Evolutionary conservation across 2,329 filamentous ascomycete genomes (phyloP).

Genomic region (Cucurbitaria berberidis): DNA sequence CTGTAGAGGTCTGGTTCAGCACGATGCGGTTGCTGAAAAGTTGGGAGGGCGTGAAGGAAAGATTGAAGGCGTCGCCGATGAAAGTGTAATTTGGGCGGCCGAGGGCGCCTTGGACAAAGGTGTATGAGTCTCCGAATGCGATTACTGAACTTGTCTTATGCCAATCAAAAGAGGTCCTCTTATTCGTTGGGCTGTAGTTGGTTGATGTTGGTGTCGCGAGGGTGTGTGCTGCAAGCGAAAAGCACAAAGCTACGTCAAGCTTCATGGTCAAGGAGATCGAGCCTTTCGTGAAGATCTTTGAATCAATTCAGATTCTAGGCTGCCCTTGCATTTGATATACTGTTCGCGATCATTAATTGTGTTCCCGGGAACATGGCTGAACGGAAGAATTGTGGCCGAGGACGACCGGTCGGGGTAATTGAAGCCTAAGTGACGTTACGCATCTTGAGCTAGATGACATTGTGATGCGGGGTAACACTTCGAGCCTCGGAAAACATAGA

Average conservation of each 20-base stretch:
- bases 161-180: conserved; percentile 22
- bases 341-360: conserved; percentile 1
- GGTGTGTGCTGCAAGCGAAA: conserved; percentile 3
- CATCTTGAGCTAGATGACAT: neutral
- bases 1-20: conserved; percentile 58
- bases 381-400: conserved; percentile 26
- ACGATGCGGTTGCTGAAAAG: conserved; percentile 59
- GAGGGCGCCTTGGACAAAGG: conserved; percentile 61
- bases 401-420: conserved; percentile 2
- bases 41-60: conserved; percentile 52
- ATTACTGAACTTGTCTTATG: conserved; percentile 36
- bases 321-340: neutral
- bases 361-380: neutral
- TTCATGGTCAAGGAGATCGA: conserved; percentile 13
- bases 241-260: conserved; percentile 1
- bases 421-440: neutral
- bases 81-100: conserved; percentile 60
- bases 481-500: neutral
- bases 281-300: neutral
- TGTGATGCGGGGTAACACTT: neutral
- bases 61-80: conserved; percentile 60
- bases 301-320: neutral
- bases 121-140: conserved; percentile 60
- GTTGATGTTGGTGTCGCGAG: conserved; percentile 2
- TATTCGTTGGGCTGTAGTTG: neutral